These are phyloP conservation scores for Camellia sinensis DNA, from an alignment of 148 eudicot genomes.

Conservation along the genomic window DNA sequence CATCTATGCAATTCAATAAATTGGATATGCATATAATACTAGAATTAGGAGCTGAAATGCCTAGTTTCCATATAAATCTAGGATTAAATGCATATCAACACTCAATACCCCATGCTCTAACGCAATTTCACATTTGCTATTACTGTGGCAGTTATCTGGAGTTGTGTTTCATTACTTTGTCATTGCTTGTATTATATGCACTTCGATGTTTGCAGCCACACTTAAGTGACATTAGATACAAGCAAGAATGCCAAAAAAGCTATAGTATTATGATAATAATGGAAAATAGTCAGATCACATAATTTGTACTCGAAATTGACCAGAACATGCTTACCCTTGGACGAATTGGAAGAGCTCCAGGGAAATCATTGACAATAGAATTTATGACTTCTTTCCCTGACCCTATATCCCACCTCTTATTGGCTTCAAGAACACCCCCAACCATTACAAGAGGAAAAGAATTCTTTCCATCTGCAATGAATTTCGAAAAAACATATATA, in stretches of 20 bases:
- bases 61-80: neutral
- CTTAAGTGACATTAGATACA: neutral
- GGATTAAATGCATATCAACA: neutral
- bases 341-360: slow-evolving; percentile 40
- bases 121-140: neutral
- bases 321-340: slow-evolving; percentile 34
- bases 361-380: slow-evolving; percentile 44
- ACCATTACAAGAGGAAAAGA: slow-evolving; percentile 52
- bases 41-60: neutral
- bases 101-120: neutral
- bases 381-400: slow-evolving; percentile 42
- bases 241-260: neutral
- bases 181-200: neutral
- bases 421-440: slow-evolving; percentile 53
- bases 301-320: neutral
- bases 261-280: neutral
- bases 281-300: neutral
- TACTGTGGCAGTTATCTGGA: neutral
- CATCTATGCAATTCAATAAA: neutral
- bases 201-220: neutral
- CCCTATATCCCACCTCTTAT: slow-evolving; percentile 49
- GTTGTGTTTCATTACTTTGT: neutral
- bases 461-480: slow-evolving; percentile 36
- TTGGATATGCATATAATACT: neutral
- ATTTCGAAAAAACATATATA: neutral